Percentiles rank a stretch among this genome's conserved stretches.
Evolutionary conservation across 768 basidiomycete species (phyloP).

Genomic region (Lyophyllum shimeji): DNA sequence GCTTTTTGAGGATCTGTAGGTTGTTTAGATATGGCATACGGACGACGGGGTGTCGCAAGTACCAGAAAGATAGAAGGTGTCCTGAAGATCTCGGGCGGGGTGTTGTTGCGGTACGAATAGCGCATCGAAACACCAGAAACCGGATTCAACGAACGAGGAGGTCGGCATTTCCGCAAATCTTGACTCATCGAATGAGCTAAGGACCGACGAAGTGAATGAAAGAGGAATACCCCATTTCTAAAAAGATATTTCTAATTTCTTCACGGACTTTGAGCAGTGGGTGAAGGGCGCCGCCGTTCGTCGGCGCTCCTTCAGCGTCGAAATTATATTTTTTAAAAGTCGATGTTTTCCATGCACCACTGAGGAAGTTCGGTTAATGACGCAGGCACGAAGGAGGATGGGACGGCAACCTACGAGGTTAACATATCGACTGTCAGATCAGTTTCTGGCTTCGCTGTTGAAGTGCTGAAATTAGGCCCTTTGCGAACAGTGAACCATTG

Average conservation of each 20-base stretch:
- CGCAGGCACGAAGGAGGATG: background rate
- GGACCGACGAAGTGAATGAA: background rate
- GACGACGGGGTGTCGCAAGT: slow-evolving; percentile 10
- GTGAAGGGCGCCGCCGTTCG: slow-evolving; percentile 90
- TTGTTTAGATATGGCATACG: background rate
- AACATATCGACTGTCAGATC: slow-evolving; percentile 97
- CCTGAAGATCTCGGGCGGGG: slow-evolving; percentile 95
- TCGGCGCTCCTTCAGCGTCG: slow-evolving; percentile 90
- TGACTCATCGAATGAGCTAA: background rate
- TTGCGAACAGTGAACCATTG: slow-evolving; percentile 93
- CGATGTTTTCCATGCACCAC: slow-evolving; percentile 92
- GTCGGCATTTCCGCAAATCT: slow-evolving; percentile 99
- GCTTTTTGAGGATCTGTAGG: slow-evolving; percentile 73
- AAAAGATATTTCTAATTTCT: slow-evolving; percentile 95
- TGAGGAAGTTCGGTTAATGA: slow-evolving; percentile 29
- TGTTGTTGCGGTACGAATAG: slow-evolving; percentile 99
- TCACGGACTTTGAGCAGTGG: slow-evolving; percentile 97
- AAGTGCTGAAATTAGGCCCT: slow-evolving; percentile 85
- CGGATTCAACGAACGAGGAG: slow-evolving; percentile 91
- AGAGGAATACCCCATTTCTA: slow-evolving; percentile 89
- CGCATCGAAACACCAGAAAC: slow-evolving; percentile 99
- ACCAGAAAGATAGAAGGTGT: slow-evolving; percentile 98
- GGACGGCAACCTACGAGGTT: slow-evolving; percentile 60
- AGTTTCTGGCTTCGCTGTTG: slow-evolving; percentile 90
- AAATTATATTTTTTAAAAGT: slow-evolving; percentile 99